Evolutionary conservation across 169 alveolate species (phyloP).

Genomic region (Eimeria necatrix): DNA sequence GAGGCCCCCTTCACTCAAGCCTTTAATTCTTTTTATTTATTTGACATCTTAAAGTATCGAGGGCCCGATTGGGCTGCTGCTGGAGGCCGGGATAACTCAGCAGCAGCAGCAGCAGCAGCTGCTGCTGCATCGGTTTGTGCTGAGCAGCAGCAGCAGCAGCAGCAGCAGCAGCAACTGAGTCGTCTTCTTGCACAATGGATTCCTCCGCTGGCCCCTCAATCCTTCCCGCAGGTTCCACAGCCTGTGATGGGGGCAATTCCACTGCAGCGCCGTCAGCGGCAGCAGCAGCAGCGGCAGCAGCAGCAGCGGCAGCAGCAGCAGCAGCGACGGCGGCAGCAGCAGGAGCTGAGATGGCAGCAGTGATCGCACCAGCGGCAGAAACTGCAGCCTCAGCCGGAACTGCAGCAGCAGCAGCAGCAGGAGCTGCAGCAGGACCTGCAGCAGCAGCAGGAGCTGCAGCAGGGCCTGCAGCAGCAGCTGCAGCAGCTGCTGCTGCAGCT

Average conservation of each 20-base stretch:
- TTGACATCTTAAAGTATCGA: background rate
- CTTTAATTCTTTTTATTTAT: background rate
- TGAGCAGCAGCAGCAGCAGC: background rate
- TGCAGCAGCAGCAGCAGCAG: background rate
- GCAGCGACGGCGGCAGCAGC: background rate
- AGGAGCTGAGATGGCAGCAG: background rate
- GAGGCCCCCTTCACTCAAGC: background rate
- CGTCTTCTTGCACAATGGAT: background rate
- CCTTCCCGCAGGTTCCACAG: background rate
- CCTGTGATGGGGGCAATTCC: background rate
- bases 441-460: constrained; percentile 23
- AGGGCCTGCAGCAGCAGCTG: background rate
- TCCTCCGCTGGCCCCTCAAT: background rate
- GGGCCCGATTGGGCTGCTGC: background rate
- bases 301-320: background rate
- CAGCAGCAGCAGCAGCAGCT: background rate
- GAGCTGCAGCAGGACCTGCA: background rate
- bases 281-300: constrained; percentile 1
- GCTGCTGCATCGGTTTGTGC: background rate
- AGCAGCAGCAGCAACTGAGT: background rate
- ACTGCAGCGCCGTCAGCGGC: background rate
- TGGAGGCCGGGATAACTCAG: background rate
- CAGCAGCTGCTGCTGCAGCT: background rate
- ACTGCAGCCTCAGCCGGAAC: background rate
- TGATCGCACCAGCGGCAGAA: background rate